A percentile compares a stretch with the other conserved stretches of the same genome.
phyloP scores from a whole-genome alignment of 2,329 filamentous ascomycete species.

The Claviceps lovelessii region DNA sequence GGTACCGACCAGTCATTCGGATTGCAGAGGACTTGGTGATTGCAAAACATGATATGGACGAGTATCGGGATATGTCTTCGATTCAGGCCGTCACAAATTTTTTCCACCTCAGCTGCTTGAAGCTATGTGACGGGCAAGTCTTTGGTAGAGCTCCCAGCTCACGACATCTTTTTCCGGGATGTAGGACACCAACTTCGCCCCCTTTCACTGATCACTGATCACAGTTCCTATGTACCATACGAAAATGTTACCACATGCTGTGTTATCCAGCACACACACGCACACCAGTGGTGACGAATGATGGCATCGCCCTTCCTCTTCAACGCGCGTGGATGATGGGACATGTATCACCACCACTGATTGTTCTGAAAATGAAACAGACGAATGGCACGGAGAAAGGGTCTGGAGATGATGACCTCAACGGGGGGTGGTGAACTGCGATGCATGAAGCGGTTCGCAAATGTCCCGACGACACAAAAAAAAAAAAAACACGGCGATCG shows the following conservation, averaged over 20 bases:
- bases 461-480: not conserved
- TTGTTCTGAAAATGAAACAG: not conserved
- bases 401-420: not conserved
- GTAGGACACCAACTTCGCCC: not conserved
- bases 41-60: not conserved
- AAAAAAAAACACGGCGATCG: not conserved
- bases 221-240: not conserved
- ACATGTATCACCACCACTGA: not conserved
- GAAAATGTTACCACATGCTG: not conserved
- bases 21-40: not conserved
- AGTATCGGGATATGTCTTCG: not conserved
- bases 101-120: not conserved
- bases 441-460: not conserved
- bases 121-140: not conserved
- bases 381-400: not conserved
- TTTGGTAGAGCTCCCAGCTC: too few species aligned
- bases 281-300: not conserved
- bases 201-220: not conserved
- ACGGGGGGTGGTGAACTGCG: not conserved
- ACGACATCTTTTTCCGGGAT: not conserved
- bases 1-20: not conserved
- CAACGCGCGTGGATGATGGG: not conserved
- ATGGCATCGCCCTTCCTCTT: not conserved
- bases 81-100: not conserved
- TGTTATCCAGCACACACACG: not conserved